Evolutionary conservation across 805 yeast species (phyloP).

Genomic region (Cyberlindnera mississippiensis): DNA sequence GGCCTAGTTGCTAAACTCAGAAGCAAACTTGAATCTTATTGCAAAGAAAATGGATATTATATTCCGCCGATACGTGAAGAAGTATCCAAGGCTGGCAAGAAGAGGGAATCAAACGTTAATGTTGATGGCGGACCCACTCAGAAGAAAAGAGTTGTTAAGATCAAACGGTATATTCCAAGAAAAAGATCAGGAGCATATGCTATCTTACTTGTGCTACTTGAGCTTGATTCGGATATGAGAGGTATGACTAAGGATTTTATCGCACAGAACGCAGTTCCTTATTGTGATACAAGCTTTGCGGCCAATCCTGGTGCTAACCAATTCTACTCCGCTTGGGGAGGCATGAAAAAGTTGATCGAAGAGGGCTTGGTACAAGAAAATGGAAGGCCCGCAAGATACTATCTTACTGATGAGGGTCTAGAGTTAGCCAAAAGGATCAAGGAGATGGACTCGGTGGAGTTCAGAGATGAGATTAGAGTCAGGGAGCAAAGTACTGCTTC

Average conservation of each 20-base stretch:
- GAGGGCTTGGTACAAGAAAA: conserved; percentile 52
- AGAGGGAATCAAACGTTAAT: conserved; percentile 3
- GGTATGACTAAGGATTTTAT: conserved; percentile 68
- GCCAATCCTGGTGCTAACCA: conserved; percentile 58
- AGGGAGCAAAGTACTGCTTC: neutral
- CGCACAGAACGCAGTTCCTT: conserved; percentile 47
- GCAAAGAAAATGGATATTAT: conserved; percentile 46
- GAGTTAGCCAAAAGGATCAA: conserved; percentile 56
- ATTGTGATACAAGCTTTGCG: conserved; percentile 54
- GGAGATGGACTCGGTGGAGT: conserved; percentile 38
- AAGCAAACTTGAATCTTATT: conserved; percentile 46
- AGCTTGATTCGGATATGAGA: conserved; percentile 40
- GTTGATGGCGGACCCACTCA: conserved; percentile 5
- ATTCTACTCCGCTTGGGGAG: conserved; percentile 72
- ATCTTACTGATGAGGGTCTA: conserved; percentile 66
- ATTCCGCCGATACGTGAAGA: conserved; percentile 36
- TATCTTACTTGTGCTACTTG: conserved; percentile 56
- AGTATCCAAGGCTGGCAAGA: conserved; percentile 10
- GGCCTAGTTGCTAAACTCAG: conserved; percentile 53
- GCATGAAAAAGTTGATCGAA: conserved; percentile 57
- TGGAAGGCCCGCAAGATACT: conserved; percentile 60
- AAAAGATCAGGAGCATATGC: conserved; percentile 85
- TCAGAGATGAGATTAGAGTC: conserved; percentile 20
- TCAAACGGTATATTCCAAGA: conserved; percentile 61
- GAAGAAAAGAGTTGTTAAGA: conserved; percentile 25